These are phyloP conservation scores for Aspergillus spinulosporus DNA, from an alignment of 2,329 filamentous ascomycete species.

Conservation along the genomic window DNA sequence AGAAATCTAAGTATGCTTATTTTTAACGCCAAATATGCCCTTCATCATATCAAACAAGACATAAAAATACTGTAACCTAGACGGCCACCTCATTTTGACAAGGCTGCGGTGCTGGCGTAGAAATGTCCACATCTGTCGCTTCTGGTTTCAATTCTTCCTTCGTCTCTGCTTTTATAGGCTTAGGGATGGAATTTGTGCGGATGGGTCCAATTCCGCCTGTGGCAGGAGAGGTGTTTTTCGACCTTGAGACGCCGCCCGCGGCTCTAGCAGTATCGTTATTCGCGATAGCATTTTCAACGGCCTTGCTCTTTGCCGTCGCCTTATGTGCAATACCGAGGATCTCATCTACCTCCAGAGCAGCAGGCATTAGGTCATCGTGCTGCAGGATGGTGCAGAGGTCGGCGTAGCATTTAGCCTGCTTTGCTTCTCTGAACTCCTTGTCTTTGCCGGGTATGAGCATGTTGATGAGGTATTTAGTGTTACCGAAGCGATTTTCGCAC, in stretches of 20 bases:
- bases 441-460: slow-evolving; percentile 84
- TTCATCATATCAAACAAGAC: not conserved
- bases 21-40: not conserved
- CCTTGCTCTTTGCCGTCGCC: slow-evolving; percentile 28
- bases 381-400: slow-evolving; percentile 67
- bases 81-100: not conserved
- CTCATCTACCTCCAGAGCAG: slow-evolving; percentile 66
- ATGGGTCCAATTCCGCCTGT: slow-evolving; percentile 34
- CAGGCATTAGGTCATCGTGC: slow-evolving; percentile 62
- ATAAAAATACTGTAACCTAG: not conserved
- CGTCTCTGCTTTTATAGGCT: slow-evolving; percentile 25
- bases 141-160: slow-evolving; percentile 7
- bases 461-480: slow-evolving; percentile 86
- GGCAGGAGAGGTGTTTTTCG: slow-evolving; percentile 26
- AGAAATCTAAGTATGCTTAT: slow-evolving; percentile 4
- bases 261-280: slow-evolving; percentile 39
- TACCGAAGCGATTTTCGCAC: slow-evolving; percentile 82
- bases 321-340: slow-evolving; percentile 46
- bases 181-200: slow-evolving; percentile 35
- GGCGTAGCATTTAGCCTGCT: slow-evolving; percentile 67
- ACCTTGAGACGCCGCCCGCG: slow-evolving; percentile 30
- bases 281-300: slow-evolving; percentile 35
- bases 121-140: too few species aligned
- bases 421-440: slow-evolving; percentile 63
- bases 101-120: too few species aligned